Evolutionary conservation across 768 basidiomycete genomes (phyloP).

Genomic region (Glaciozyma martinii): DNA sequence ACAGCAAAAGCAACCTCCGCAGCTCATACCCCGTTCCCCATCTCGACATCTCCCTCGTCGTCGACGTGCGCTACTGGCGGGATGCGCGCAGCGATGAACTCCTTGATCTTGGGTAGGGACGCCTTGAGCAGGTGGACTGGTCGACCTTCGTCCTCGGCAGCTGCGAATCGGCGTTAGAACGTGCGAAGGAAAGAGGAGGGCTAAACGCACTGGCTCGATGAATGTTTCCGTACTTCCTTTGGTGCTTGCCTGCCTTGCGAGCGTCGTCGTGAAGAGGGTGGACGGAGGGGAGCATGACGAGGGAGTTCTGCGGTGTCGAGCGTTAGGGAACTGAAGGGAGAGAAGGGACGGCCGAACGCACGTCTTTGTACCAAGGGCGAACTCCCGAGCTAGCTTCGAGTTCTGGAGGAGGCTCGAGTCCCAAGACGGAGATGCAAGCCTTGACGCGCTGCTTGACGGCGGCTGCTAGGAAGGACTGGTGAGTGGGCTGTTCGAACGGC

Average conservation of each 20-base stretch:
- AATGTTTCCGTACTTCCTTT: constrained; percentile 28
- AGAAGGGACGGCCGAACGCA: constrained; percentile 13
- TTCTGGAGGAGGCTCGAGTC: constrained; percentile 28
- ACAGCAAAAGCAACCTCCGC: no score
- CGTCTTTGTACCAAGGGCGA: constrained; percentile 29
- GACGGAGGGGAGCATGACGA: constrained; percentile 5
- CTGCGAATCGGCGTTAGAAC: not conserved
- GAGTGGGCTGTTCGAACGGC: not conserved
- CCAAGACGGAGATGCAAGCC: constrained; percentile 27
- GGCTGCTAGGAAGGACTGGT: not conserved
- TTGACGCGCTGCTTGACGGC: constrained; percentile 4
- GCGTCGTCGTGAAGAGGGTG: constrained; percentile 29
- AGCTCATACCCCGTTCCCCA: not conserved
- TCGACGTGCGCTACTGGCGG: not conserved
- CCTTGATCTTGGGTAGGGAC: constrained; percentile 24
- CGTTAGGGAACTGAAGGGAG: not conserved
- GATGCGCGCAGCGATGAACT: constrained; percentile 12
- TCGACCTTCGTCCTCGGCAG: constrained; percentile 27
- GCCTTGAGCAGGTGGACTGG: constrained; percentile 25
- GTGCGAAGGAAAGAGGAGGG: no score
- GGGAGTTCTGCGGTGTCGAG: not conserved
- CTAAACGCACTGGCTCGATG: constrained; percentile 18
- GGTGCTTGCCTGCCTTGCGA: constrained; percentile 20
- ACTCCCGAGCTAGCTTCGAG: constrained; percentile 13
- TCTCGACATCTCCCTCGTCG: not conserved